phyloP scores from a whole-genome alignment of 352 stramenopile species.

The Globisporangium nunn region DNA sequence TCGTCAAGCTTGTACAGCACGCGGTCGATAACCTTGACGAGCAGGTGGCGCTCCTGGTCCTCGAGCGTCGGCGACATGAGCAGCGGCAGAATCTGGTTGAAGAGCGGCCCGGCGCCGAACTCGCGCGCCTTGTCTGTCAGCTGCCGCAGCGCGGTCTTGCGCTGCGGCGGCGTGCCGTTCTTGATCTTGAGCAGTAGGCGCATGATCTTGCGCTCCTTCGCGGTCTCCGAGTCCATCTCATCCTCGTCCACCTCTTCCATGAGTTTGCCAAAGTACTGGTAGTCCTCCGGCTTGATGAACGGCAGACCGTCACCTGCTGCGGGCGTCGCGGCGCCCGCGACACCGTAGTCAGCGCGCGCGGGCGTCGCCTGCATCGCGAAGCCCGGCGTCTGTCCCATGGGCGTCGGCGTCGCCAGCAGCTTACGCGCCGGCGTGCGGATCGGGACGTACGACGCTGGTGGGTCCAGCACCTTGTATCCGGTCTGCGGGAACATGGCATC shows the following conservation, averaged over 20 bases:
- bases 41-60: slow-evolving; percentile 98
- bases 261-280: slow-evolving; percentile 96
- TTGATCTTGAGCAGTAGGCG: slow-evolving; percentile 98
- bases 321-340: slow-evolving; percentile 47
- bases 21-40: slow-evolving; percentile 99
- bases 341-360: slow-evolving; percentile 70
- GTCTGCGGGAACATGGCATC: slow-evolving; percentile 95
- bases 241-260: slow-evolving; percentile 92
- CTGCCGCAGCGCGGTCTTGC: slow-evolving; percentile 93
- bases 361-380: slow-evolving; percentile 85
- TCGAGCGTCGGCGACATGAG: slow-evolving; percentile 98
- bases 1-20: slow-evolving; percentile 99
- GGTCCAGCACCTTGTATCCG: slow-evolving; percentile 94
- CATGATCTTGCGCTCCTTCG: slow-evolving; percentile 98
- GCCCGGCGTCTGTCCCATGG: slow-evolving; percentile 88
- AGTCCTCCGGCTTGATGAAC: slow-evolving; percentile 98
- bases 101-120: slow-evolving; percentile 96
- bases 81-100: slow-evolving; percentile 99
- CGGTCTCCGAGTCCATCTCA: slow-evolving; percentile 85
- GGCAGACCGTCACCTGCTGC: slow-evolving; percentile 86
- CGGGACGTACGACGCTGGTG: slow-evolving; percentile 93
- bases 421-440: slow-evolving; percentile 94
- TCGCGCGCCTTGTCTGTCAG: slow-evolving; percentile 97
- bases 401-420: slow-evolving; percentile 93
- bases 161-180: slow-evolving; percentile 96